A percentile compares a stretch with the other conserved stretches of the same genome.
These are phyloP conservation scores for Albizia julibrissin DNA, from an alignment of 306 rosid genomes.

Conservation along the genomic window DNA sequence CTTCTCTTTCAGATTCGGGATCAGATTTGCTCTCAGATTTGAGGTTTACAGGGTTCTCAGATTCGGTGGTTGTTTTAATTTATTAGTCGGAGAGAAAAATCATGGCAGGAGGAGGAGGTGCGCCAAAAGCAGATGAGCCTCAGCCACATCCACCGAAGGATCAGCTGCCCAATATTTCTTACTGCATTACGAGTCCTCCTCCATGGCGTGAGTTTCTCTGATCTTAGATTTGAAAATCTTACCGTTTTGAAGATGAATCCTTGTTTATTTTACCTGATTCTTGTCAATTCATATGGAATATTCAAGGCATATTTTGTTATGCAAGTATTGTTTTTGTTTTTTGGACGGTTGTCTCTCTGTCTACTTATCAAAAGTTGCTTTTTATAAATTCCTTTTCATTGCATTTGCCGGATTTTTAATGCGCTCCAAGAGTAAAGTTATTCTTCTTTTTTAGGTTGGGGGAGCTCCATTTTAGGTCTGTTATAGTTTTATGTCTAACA, in stretches of 20 bases:
- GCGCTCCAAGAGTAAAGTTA: neutral
- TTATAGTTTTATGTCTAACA: neutral
- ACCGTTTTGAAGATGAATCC: conserved; percentile 16
- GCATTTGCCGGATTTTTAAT: conserved; percentile 31
- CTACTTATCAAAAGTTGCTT: conserved; percentile 42
- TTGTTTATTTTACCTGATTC: conserved; percentile 35
- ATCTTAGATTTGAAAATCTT: conserved; percentile 38
- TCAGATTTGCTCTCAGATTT: conserved; percentile 59
- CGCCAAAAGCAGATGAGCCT: conserved; percentile 76
- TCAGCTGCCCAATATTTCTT: conserved; percentile 76
- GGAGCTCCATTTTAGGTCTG: neutral
- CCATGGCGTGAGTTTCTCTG: conserved; percentile 87
- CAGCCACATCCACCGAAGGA: conserved; percentile 98
- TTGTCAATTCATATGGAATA: conserved; percentile 40
- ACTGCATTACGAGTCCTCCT: conserved; percentile 97
- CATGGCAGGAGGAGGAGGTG: conserved; percentile 80
- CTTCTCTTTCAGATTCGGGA: conserved; percentile 44
- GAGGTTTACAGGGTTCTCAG: conserved; percentile 34
- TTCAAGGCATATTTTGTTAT: conserved; percentile 34
- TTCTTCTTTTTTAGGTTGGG: neutral
- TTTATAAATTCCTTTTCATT: conserved; percentile 26
- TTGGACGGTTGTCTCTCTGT: conserved; percentile 17
- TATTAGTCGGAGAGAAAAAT: conserved; percentile 26
- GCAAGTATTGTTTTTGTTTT: conserved; percentile 4
- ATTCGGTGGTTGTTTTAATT: conserved; percentile 34